phyloP scores from a whole-genome alignment of 345 rosid species.

The Salix udensis region DNA sequence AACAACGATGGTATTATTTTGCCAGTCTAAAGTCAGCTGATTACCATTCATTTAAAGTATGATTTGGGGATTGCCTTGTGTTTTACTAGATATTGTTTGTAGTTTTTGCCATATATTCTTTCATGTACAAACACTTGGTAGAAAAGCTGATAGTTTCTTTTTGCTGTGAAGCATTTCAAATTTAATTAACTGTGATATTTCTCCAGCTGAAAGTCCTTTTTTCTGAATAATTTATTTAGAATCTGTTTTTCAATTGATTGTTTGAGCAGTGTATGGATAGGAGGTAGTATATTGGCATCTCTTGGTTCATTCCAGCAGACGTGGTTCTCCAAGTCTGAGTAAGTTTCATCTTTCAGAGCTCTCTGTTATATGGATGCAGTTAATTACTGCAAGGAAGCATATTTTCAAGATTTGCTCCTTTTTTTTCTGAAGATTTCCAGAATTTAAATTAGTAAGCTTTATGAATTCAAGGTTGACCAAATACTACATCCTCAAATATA shows the following conservation, averaged over 20 bases:
- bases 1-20: background rate
- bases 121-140: background rate
- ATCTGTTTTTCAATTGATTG: background rate
- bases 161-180: background rate
- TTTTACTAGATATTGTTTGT: background rate
- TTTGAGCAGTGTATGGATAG: constrained; percentile 84
- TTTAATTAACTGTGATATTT: background rate
- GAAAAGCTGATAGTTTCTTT: background rate
- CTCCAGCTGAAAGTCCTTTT: background rate
- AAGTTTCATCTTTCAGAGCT: constrained; percentile 19
- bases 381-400: background rate
- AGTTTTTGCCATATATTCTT: background rate
- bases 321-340: constrained; percentile 96
- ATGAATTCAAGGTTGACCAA: background rate
- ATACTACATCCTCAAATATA: background rate
- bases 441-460: background rate
- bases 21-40: background rate
- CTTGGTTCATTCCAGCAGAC: constrained; percentile 93
- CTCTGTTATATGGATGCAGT: background rate
- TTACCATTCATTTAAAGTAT: background rate
- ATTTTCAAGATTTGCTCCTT: background rate
- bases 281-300: constrained; percentile 87
- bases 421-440: background rate
- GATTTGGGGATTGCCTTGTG: background rate
- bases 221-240: background rate